These are phyloP conservation scores for Penicillium robsamsonii DNA, from an alignment of 495 filamentous ascomycete genomes.

Conservation along the genomic window DNA sequence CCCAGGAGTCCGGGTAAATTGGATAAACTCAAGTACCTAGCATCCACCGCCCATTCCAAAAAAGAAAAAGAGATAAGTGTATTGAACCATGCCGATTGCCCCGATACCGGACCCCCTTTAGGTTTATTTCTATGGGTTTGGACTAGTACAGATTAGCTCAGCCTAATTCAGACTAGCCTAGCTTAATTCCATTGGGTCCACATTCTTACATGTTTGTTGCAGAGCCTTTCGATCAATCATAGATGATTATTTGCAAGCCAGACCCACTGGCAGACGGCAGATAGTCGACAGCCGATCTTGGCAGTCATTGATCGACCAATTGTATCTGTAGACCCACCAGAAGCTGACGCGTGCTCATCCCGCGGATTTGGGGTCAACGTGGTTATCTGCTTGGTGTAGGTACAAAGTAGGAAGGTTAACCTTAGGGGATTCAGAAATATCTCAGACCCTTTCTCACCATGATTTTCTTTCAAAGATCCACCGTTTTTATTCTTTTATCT, in stretches of 20 bases:
- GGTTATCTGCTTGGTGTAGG: background rate
- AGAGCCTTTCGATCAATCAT: conserved; percentile 9
- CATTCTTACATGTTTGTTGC: conserved; percentile 26
- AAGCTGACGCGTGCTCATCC: conserved; percentile 46
- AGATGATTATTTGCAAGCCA: conserved; percentile 15
- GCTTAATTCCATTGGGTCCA: conserved; percentile 10
- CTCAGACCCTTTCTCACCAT: background rate
- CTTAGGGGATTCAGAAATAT: background rate
- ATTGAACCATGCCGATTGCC: background rate
- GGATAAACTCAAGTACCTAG: conserved; percentile 5
- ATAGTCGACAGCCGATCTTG: conserved; percentile 51
- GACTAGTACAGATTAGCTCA: background rate
- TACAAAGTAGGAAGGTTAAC: conserved; percentile 4
- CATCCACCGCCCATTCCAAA: conserved; percentile 4
- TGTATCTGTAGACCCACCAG: conserved; percentile 16
- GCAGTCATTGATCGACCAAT: conserved; percentile 40
- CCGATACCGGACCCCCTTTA: conserved; percentile 26
- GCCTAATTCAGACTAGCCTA: background rate
- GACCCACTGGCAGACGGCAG: conserved; percentile 37
- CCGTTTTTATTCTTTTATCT: too few relatives aligned
- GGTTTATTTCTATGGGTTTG: conserved; percentile 10
- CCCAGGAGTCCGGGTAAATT: conserved; percentile 12
- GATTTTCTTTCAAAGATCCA: background rate
- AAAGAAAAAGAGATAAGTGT: background rate
- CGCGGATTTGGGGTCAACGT: conserved; percentile 16